Conservation (phyloP, 306 rosid genomes). For the Hippophae rhamnoides region DNA sequence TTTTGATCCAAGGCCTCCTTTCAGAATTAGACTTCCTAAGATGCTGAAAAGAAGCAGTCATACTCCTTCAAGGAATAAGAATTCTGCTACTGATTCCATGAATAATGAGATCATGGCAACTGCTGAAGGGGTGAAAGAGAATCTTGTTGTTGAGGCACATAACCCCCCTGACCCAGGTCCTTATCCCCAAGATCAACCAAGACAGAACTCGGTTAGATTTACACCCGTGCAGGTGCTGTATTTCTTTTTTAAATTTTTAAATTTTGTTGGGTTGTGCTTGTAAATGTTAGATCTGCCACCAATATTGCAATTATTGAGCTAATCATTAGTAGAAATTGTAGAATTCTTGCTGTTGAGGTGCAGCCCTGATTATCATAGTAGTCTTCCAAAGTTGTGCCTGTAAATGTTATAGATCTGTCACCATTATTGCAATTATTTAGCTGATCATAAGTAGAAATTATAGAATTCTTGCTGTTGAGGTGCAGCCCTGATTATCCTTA, state of each 20-base stretch:
- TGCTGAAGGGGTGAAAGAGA: slow-evolving; percentile 46
- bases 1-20: slow-evolving; percentile 70
- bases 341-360: no score
- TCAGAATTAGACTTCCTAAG: slow-evolving; percentile 69
- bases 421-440: no score
- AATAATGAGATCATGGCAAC: slow-evolving; percentile 29
- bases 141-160: slow-evolving; percentile 63
- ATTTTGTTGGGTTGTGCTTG: not conserved
- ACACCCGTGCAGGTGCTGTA: slow-evolving; percentile 79
- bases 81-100: slow-evolving; percentile 24
- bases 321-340: no score
- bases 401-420: no score
- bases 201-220: slow-evolving; percentile 85
- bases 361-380: no score
- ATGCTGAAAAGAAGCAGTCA: slow-evolving; percentile 39
- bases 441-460: no score
- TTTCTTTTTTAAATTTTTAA: slow-evolving; percentile 5
- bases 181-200: slow-evolving; percentile 97
- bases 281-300: no score
- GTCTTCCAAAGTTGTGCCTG: not conserved
- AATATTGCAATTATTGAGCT: no score
- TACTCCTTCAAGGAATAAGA: slow-evolving; percentile 42
- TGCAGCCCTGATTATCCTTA: no score
- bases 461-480: no score
- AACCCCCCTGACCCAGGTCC: slow-evolving; percentile 96